Percentiles rank a stretch among this genome's conserved stretches.
Evolutionary conservation across 768 basidiomycete species (phyloP).

Genomic region (Leucosporidium yakuticum): DNA sequence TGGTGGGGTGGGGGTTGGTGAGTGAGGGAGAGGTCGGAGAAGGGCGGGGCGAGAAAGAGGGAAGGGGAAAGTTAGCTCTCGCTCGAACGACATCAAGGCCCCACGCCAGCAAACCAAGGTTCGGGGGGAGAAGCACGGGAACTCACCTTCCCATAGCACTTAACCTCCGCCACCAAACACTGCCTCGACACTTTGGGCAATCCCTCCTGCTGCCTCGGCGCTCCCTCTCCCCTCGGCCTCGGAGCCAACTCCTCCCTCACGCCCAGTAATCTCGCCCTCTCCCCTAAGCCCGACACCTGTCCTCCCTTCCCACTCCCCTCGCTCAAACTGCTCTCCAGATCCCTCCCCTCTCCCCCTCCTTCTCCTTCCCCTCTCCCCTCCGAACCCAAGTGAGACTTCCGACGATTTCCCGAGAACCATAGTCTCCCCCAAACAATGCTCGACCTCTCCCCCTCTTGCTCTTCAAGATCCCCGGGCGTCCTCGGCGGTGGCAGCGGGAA

Average conservation of each 20-base stretch:
- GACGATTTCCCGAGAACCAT: too few species aligned
- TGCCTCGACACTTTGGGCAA: not conserved
- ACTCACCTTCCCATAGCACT: conserved; percentile 2
- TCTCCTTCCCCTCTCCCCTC: not conserved
- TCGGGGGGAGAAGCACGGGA: not conserved
- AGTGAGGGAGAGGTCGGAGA: too few species aligned
- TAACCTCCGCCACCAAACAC: not conserved
- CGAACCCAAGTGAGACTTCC: too few species aligned
- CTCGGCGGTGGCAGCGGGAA: not conserved
- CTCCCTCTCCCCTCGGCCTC: too few species aligned
- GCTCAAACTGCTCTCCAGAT: not conserved
- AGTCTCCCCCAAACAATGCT: too few species aligned
- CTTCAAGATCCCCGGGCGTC: not conserved
- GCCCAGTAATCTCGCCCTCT: not conserved
- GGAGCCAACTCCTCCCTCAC: not conserved
- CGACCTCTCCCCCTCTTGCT: too few species aligned
- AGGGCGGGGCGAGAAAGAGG: too few species aligned
- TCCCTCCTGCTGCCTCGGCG: not conserved
- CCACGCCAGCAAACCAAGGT: not conserved
- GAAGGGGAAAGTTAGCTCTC: too few species aligned
- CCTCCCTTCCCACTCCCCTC: too few species aligned
- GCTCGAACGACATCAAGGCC: too few species aligned
- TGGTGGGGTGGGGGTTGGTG: too few species aligned
- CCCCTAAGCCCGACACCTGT: not conserved
- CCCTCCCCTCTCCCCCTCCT: not conserved